These are phyloP conservation scores for Arabidopsis lyrata DNA, from an alignment of 441 rosid genomes.

Conservation along the genomic window DNA sequence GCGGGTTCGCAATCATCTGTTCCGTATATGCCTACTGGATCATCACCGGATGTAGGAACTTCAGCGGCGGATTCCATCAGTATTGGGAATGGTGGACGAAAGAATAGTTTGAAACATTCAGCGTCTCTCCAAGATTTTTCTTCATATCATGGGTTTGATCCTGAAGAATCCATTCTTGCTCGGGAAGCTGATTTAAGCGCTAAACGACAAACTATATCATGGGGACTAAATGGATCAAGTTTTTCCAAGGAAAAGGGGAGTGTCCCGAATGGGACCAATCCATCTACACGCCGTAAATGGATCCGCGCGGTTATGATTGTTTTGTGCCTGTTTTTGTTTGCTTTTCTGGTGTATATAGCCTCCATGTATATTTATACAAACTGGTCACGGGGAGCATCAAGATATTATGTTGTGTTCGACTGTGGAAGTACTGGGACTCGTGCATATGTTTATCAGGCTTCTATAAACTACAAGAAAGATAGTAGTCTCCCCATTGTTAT, in stretches of 20 bases:
- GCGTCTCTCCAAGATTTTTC: constrained; percentile 95
- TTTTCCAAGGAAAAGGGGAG: constrained; percentile 84
- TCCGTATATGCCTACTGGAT: constrained; percentile 59
- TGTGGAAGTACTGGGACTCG: constrained; percentile 99
- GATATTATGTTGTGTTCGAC: constrained; percentile 92
- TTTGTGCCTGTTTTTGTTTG: constrained; percentile 64
- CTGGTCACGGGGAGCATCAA: constrained; percentile 78
- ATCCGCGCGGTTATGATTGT: constrained; percentile 57
- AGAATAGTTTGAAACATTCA: constrained; percentile 71
- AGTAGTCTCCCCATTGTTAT: constrained; percentile 74
- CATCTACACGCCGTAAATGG: constrained; percentile 69
- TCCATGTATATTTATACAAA: constrained; percentile 65
- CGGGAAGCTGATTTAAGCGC: constrained; percentile 46
- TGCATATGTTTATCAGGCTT: constrained; percentile 80
- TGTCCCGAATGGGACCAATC: constrained; percentile 49
- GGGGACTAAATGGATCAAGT: constrained; percentile 71
- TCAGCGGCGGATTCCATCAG: constrained; percentile 47
- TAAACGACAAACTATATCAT: constrained; percentile 54
- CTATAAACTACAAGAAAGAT: constrained; percentile 62
- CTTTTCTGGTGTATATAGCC: constrained; percentile 61
- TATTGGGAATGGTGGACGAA: constrained; percentile 53
- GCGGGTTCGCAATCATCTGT: constrained; percentile 51
- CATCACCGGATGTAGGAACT: constrained; percentile 50
- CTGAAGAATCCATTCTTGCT: constrained; percentile 56
- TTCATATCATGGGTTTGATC: constrained; percentile 57